Evolutionary conservation across 2,329 filamentous ascomycete species (phyloP).

Genomic region (Leptodontidium sp.): DNA sequence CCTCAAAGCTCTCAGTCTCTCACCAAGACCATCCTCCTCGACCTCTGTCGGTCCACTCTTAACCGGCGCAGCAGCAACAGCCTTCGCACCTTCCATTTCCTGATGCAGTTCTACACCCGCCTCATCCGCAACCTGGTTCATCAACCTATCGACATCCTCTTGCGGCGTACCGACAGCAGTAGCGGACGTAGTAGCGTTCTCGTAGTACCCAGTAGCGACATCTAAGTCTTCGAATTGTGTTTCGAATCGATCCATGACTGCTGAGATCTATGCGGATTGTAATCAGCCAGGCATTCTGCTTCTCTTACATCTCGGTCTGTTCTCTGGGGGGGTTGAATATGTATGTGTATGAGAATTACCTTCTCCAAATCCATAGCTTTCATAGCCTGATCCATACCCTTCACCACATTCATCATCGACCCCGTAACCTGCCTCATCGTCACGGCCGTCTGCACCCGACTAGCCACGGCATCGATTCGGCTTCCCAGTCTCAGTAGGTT

Average conservation of each 20-base stretch:
- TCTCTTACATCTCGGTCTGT: background rate
- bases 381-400: constrained; percentile 69
- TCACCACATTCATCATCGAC: constrained; percentile 68
- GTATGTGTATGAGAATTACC: constrained; percentile 49
- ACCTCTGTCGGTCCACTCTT: constrained; percentile 76
- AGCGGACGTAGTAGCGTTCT: constrained; percentile 82
- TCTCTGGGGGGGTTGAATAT: background rate
- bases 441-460: constrained; percentile 68
- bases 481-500: constrained; percentile 65
- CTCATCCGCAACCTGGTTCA: constrained; percentile 87
- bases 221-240: constrained; percentile 60
- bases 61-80: constrained; percentile 64
- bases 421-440: constrained; percentile 68
- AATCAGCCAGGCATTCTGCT: background rate
- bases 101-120: constrained; percentile 83
- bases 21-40: constrained; percentile 77
- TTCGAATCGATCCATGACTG: constrained; percentile 73
- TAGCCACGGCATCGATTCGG: constrained; percentile 66
- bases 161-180: constrained; percentile 79
- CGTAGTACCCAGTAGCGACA: constrained; percentile 65
- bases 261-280: constrained; percentile 58
- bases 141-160: constrained; percentile 86
- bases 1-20: constrained; percentile 62
- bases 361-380: constrained; percentile 70
- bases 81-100: constrained; percentile 69